Evolutionary conservation across 805 yeast species (phyloP), one percentile per base, ranked within the genome.

Genomic region (Teunomyces pallodes): DNA sequence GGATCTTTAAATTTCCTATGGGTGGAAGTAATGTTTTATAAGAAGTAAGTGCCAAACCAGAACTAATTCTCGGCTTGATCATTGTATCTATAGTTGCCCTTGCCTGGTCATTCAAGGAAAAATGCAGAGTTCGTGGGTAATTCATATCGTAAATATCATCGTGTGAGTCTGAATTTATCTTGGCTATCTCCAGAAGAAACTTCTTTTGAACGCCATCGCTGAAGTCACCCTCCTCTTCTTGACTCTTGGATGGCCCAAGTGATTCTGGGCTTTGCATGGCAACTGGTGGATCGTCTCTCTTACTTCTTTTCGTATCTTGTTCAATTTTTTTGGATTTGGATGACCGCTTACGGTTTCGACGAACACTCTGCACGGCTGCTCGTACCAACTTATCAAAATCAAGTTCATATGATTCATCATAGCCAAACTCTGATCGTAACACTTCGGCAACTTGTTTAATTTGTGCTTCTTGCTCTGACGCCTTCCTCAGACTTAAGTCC

Each of bases 351-450:
- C 96, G 76, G 64, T 92, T 92, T 54, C 99, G 74, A 52, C 98
- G 73, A 1, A 88, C 97, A 45, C 95, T 85, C 66, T 92, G 99
- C 26, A 92, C 85, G 1, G 97, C 98, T 8, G 96, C 95, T 32
- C 96, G 74, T 0, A 94, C 97, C 31, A 92, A 75, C 63, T 86
- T 87, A 65, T 90, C 96, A 62, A 92, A 92, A 54, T 94, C 98
- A 1, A 73, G 66, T 26, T 82, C 68, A 10, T 81, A 75, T 5
- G 75, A 77, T 2, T 66, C 67, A 2, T 85, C 79, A 62, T 83
- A 91, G 4, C 82, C 81, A 58, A 89, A 94, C 67, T 94, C 99
- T 1, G 76, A 72, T 58, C 96, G 73, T 41, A 92, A 71, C 3
- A 86, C 77, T 43, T 80, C 79, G 0, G 98, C 96, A 32, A 95